Evolutionary conservation across 345 rosid genomes (phyloP), one percentile per base, ranked within the genome.

Genomic region (Dipteronia dyeriana): DNA sequence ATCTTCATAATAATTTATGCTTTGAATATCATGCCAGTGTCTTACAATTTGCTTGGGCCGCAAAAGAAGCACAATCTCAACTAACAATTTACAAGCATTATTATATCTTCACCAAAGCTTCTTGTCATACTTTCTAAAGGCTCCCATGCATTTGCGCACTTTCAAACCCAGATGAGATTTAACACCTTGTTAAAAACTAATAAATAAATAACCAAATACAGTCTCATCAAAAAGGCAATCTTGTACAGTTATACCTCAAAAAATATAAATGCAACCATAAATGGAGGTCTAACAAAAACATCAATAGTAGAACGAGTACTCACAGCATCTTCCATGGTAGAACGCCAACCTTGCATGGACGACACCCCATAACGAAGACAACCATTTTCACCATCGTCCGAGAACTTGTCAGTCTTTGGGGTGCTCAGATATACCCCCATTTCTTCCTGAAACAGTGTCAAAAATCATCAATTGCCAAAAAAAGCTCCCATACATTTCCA

Each of bases 261-360:
- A 41, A 29, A 39, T 22, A 31, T 13, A 63, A 25, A 63, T 26
- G 39, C 8, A 63, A 63, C 39, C 49, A 26, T 25, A 26, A 26
- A 62, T 5, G 7, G 16, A 63, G 31, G n/a, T 63, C 10, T 13
- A 63, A 25, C 0, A 4, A 26, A 13, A 59, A 41, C 23, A 73
- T 2, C 14, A 63, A 25, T 9, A 41, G 53, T 57, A 29, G 12
- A 51, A 29, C 38, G 43, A 31, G 23, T 23, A 87, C 95, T 88
- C 74, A 93, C 97, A 47, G 97, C 94, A 78, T 93, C 96, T 88
- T 93, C 97, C 96, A 93, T 93, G 67, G 91, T 86, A 56, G 93
- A 85, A 12, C 94, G 94, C 97, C 97, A 93, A 25, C 97, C 96
- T 82, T 93, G 97, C 96, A 93, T 93, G 56, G 94, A 91, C 0